Base-by-base conservation (phyloP, 805 yeast genomes). In the Teunomyces atbi region DNA sequence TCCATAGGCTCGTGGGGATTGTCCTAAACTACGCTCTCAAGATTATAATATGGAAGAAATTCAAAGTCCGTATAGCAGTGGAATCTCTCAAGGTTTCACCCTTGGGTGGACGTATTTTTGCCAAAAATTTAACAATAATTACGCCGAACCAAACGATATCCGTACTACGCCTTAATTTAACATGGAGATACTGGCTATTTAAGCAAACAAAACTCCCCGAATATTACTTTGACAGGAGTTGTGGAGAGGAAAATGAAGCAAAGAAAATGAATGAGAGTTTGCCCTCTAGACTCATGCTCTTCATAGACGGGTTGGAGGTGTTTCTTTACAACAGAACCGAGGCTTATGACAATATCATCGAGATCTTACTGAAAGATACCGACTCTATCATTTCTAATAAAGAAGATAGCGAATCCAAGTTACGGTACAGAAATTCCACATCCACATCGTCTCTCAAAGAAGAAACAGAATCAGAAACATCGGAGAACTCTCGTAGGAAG, bases 161-260 rank as follows among this genome's bases (percentile, higher is more conserved):
- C 7, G 73, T 87, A 1, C 75, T 87, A 21, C 83, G 84, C 49
- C 86, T 92, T 1, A 79, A 81, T 55, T 59, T 92, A 21, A 87
- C 96, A 0, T 94, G 98, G 98, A 66, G 95, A 49, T 92, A 89
- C 62, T 94, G 98, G 98, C 69, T 70, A 13, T 53, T 89, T 43
- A 66, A 71, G 3, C 53, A 66, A 27, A 70, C 76, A 10, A 61
- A 82, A 44, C 53, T 68, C 18, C 63, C 79, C 2, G 68, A 66
- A 30, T 64, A 70, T 42, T 57, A 53, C 21, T 52, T 61, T 19
- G 59, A 56, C 8, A 53, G 57, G 3, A 40, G 46, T 12, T 52
- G 35, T 5, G 52, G 48, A 10, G 42, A 34, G 10, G n/a, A 33
- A 18, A 38, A 45, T 26, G 30, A 19, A 27, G 13, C 46, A 11